phyloP scores from a whole-genome alignment of 306 rosid species.

The Castanopsis chinensis region DNA sequence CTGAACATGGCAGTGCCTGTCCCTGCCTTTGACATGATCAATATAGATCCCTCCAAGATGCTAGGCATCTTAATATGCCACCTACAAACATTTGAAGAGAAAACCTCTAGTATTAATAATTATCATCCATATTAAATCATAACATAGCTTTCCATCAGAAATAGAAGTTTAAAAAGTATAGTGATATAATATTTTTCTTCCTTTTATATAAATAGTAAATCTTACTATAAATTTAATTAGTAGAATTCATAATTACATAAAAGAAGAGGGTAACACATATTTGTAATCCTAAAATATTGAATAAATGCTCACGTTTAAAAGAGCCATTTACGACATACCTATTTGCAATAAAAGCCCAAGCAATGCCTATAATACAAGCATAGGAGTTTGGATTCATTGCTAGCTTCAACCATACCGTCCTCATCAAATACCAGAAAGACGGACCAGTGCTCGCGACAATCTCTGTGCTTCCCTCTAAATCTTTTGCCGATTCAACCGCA shows the following conservation, averaged over 20 bases:
- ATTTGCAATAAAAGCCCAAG: slow-evolving; percentile 78
- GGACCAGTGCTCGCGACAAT: slow-evolving; percentile 11
- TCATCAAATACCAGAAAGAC: slow-evolving; percentile 59
- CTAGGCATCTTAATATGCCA: slow-evolving; percentile 77
- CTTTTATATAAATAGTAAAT: no score
- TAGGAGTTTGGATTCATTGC: slow-evolving; percentile 78
- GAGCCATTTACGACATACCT: slow-evolving; percentile 34
- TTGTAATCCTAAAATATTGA: no score
- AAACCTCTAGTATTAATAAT: neutral
- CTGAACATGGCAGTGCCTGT: slow-evolving; percentile 95
- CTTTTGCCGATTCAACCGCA: slow-evolving; percentile 36
- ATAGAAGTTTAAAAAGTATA: no score
- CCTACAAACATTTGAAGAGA: slow-evolving; percentile 30
- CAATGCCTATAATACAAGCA: slow-evolving; percentile 69
- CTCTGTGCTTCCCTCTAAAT: slow-evolving; percentile 39
- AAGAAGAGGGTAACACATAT: no score
- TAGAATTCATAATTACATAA: no score
- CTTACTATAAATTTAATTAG: no score
- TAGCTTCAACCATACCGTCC: slow-evolving; percentile 66
- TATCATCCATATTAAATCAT: neutral
- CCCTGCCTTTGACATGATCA: slow-evolving; percentile 87
- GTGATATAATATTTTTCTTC: no score
- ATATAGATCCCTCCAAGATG: slow-evolving; percentile 71
- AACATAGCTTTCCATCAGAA: no score
- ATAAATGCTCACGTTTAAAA: neutral